Base-by-base conservation (phyloP, 805 yeast genomes). In the Pichia californica region DNA sequence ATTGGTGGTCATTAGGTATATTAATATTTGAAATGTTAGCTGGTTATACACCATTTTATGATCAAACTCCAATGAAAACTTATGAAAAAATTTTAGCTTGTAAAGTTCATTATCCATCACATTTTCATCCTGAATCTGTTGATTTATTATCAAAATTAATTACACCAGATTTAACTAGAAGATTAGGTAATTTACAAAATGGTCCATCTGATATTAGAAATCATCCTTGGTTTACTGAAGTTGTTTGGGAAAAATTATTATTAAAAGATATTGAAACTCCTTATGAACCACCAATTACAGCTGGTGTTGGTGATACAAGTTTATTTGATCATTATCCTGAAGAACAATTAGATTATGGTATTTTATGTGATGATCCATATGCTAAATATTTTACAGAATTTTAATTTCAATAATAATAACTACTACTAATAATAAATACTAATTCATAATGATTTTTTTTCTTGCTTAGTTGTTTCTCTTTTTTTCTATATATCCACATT, bases 341-440 rank as follows among this genome's bases (percentile, higher is more conserved):
- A 59, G 95, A 88, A 53, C 81, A 80, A 43, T 70, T 80, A 46
- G 93, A 91, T 55, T 91, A 91, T 59, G 97, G 97, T 32, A 70
- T 73, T 26, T 62, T 64, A n/a, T 84, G 85, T 11, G 76, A 71
- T 13, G 67, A 62, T 47, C 64, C 64, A 16, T 62, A 62, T 39
- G 51, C 54, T 8, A 54, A 60, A 34, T 61, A 57, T 37, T 62
- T 62, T 44, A 50, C 41, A 7, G 65, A 62, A 36, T 62, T 62
- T 41, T 62, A 46, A 32, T 14, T 7, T 30, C 13, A n/a, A n/a
- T n/a, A n/a, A n/a, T n/a, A n/a, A n/a, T n/a, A n/a, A n/a, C n/a
- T n/a, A n/a, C n/a, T n/a, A n/a, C n/a, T n/a, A n/a, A n/a, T n/a
- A n/a, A n/a, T n/a, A n/a, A n/a, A n/a, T n/a, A n/a, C n/a, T n/a